A percentile compares a stretch with the other conserved stretches of the same genome.
phyloP scores from a whole-genome alignment of 768 basidiomycete species.

The Serpula lacrymans region DNA sequence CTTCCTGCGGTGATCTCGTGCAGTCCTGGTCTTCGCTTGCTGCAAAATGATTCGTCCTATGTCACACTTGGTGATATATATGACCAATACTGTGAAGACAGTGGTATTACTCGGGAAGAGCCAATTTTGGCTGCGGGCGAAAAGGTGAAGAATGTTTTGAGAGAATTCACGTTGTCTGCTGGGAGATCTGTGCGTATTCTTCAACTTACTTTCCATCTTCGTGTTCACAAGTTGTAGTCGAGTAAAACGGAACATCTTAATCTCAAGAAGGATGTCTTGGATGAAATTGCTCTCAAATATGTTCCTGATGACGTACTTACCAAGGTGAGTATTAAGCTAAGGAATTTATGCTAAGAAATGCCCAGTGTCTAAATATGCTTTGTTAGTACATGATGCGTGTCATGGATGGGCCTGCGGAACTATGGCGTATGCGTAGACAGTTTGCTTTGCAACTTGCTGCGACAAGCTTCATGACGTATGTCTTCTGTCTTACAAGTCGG shows the following conservation, averaged over 20 bases:
- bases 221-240: constrained; percentile 35
- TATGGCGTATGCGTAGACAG: constrained; percentile 98
- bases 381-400: constrained; percentile 85
- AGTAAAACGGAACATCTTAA: constrained; percentile 63
- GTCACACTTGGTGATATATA: constrained; percentile 90
- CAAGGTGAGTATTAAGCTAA: constrained; percentile 49
- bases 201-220: background rate
- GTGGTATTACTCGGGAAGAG: constrained; percentile 79
- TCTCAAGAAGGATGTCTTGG: constrained; percentile 80
- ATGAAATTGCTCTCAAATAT: constrained; percentile 84
- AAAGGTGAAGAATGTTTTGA: constrained; percentile 69
- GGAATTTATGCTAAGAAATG: background rate
- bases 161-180: constrained; percentile 51
- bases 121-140: constrained; percentile 84
- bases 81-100: constrained; percentile 79
- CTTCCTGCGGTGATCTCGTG: constrained; percentile 84
- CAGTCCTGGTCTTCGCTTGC: constrained; percentile 76
- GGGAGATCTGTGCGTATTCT: constrained; percentile 33
- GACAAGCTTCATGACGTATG: constrained; percentile 88
- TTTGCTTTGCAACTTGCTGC: constrained; percentile 89
- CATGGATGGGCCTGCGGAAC: constrained; percentile 77
- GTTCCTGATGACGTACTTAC: constrained; percentile 85
- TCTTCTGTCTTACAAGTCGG: constrained; percentile 80
- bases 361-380: constrained; percentile 1
- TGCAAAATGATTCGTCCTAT: constrained; percentile 91